These are phyloP conservation scores for Thielaviopsis populi DNA, from an alignment of 2,329 filamentous ascomycete genomes.

Conservation along the genomic window DNA sequence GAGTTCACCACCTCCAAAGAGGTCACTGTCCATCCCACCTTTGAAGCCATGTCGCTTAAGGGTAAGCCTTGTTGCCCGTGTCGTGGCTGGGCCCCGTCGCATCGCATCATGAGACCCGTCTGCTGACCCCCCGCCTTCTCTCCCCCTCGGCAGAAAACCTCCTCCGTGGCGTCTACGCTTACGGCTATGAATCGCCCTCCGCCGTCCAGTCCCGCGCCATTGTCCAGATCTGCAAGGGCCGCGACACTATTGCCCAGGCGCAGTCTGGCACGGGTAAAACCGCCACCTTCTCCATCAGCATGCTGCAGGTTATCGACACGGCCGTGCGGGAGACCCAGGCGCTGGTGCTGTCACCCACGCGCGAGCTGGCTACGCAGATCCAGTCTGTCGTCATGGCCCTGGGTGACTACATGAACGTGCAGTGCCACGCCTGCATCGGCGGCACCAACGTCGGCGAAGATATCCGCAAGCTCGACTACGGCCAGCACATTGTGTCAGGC, in stretches of 20 bases:
- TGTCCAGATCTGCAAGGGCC: constrained; percentile 96
- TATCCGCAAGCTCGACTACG: constrained; percentile 92
- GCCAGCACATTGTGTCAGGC: constrained; percentile 92
- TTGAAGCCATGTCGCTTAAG: constrained; percentile 93
- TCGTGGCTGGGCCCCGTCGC: background rate
- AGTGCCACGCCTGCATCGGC: constrained; percentile 97
- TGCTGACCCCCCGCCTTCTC: background rate
- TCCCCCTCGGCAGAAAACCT: constrained; percentile 53
- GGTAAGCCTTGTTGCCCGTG: constrained; percentile 28
- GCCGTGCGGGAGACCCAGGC: constrained; percentile 87
- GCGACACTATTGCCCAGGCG: constrained; percentile 95
- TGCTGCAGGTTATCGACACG: constrained; percentile 90
- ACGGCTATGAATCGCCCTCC: constrained; percentile 95
- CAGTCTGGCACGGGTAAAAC: constrained; percentile 97
- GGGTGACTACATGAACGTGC: constrained; percentile 99
- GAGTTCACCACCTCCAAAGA: constrained; percentile 98
- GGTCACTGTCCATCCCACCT: constrained; percentile 85
- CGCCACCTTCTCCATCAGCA: constrained; percentile 89
- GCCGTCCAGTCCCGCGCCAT: constrained; percentile 96
- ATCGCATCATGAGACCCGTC: constrained; percentile 1
- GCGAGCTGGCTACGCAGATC: constrained; percentile 94
- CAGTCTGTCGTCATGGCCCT: constrained; percentile 98
- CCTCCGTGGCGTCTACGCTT: constrained; percentile 92
- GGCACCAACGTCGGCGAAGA: constrained; percentile 97
- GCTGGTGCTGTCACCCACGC: constrained; percentile 85